Base-by-base conservation (phyloP, 805 yeast genomes). In the Saccharomyces jurei region DNA sequence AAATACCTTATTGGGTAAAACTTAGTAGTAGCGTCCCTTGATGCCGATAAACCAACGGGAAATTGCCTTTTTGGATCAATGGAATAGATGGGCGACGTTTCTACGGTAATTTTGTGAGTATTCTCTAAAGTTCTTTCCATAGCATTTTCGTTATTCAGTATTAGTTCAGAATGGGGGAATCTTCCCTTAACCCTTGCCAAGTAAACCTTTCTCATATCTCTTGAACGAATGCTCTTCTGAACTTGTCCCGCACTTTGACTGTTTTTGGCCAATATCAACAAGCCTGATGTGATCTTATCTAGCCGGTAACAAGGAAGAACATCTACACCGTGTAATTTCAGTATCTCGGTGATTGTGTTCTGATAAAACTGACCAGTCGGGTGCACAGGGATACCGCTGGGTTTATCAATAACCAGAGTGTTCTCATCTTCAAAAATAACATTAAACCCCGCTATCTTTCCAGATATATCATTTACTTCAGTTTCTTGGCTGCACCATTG, bases 371-470 rank as follows among this genome's bases (percentile, higher is more conserved):
- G 74, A 0, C 98, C 98, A 0, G 97, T 86, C 2, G 99, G 98
- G 67, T 94, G 99, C 1, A 89, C 92, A 0, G 98, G 98, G 1
- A 94, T 77, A 0, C 99, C 98, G 4, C 88, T 78, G 0, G 99
- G 99, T 61, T 94, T 94, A 69, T 92, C 92, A 13, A 94, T 82
- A 3, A 88, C 94, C 5, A 92, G 77, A n/a, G 88, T 65, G 44
- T 84, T 77, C 1, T 83, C 89, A 67, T 89, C 85, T 60, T 89
- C 87, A 64, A 77, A 77, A 0, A 90, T 81, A 13, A 90, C 80
- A 51, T 78, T 76, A 52, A 89, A 82, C 0, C 81, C 80, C 14
- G 74, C 67, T 56, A 69, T 51, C 14, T 56, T 49, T 2, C 48
- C 52, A 4, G 54, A 48, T 2, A 54, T 50, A 25, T 60, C 55